Conservation (phyloP, 2,329 filamentous ascomycete species). For the Calonectria leucothoes region DNA sequence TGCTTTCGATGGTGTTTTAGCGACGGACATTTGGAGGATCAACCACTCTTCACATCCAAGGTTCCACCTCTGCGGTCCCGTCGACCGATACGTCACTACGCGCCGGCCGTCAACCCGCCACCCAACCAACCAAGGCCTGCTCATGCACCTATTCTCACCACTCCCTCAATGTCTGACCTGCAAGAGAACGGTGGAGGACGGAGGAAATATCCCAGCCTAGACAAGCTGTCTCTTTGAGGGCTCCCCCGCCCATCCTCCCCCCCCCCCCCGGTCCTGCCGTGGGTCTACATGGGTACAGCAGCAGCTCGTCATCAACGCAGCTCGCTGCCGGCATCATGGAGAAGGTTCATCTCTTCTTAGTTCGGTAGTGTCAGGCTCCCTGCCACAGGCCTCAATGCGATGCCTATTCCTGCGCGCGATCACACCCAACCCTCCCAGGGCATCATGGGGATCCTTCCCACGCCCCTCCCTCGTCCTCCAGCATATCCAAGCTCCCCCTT, state of each 20-base stretch:
- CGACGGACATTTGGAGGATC: slow-evolving; percentile 25
- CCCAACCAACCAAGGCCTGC: slow-evolving; percentile 21
- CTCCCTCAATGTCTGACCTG: slow-evolving; percentile 27
- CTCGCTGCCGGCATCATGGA: slow-evolving; percentile 26
- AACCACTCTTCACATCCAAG: slow-evolving; percentile 25
- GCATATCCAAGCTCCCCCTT: slow-evolving; percentile 11
- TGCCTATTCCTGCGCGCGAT: slow-evolving; percentile 32
- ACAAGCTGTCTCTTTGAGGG: slow-evolving; percentile 21
- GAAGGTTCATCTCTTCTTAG: slow-evolving; percentile 28
- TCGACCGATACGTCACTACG: slow-evolving; percentile 36
- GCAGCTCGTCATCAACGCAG: slow-evolving; percentile 17
- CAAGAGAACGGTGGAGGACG: slow-evolving; percentile 25
- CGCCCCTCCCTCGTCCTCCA: slow-evolving; percentile 13
- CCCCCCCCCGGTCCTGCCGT: slow-evolving; percentile 3
- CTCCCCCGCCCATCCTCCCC: neutral
- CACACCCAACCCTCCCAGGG: slow-evolving; percentile 22
- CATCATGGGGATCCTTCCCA: slow-evolving; percentile 18
- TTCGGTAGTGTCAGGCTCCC: slow-evolving; percentile 27
- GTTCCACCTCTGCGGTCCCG: slow-evolving; percentile 24
- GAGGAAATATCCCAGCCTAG: slow-evolving; percentile 24
- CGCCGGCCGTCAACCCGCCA: slow-evolving; percentile 25
- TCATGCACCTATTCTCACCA: slow-evolving; percentile 27
- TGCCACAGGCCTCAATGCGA: slow-evolving; percentile 29
- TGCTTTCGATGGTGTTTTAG: slow-evolving; percentile 13
- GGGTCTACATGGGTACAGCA: slow-evolving; percentile 14